Percentiles rank a stretch among this genome's conserved stretches.
These are phyloP conservation scores for Thielaviopsis euricoi DNA, from an alignment of 2,329 filamentous ascomycete species.

Conservation along the genomic window DNA sequence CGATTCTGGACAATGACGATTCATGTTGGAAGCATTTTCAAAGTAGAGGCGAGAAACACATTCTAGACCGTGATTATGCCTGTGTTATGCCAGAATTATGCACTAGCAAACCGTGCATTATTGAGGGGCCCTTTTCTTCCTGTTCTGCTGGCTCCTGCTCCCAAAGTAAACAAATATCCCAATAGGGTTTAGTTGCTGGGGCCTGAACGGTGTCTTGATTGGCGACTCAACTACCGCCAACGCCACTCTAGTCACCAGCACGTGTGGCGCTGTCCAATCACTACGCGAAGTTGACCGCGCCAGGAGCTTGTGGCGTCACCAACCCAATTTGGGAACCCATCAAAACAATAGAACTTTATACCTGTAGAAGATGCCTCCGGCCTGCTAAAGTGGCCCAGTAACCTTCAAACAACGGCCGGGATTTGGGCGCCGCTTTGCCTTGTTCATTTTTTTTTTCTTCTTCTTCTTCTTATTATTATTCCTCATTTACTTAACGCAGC, in stretches of 20 bases:
- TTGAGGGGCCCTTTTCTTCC: not conserved
- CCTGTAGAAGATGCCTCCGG: not conserved
- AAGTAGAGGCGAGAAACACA: not conserved
- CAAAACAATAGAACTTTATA: conserved; percentile 13
- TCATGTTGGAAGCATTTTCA: not conserved
- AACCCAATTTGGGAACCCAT: conserved; percentile 5
- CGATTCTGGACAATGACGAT: not conserved
- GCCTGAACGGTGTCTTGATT: conserved; percentile 1
- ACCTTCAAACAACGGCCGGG: not conserved
- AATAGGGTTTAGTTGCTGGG: conserved; percentile 10
- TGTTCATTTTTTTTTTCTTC: conserved; percentile 6
- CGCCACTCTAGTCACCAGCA: not conserved
- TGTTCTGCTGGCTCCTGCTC: not conserved
- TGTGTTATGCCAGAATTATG: not conserved
- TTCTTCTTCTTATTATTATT: not conserved
- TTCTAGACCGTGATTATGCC: not conserved
- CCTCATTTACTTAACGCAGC: not conserved
- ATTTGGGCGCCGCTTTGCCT: not conserved
- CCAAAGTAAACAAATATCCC: conserved; percentile 9
- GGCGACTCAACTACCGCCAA: not conserved
- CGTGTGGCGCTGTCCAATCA: conserved; percentile 3
- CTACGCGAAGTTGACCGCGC: conserved; percentile 7
- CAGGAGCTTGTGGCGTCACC: conserved; percentile 4
- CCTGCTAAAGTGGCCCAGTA: not conserved
- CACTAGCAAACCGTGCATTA: not conserved